These are phyloP conservation scores for Claviceps sp. DNA, from an alignment of 2,329 filamentous ascomycete species.

Conservation along the genomic window DNA sequence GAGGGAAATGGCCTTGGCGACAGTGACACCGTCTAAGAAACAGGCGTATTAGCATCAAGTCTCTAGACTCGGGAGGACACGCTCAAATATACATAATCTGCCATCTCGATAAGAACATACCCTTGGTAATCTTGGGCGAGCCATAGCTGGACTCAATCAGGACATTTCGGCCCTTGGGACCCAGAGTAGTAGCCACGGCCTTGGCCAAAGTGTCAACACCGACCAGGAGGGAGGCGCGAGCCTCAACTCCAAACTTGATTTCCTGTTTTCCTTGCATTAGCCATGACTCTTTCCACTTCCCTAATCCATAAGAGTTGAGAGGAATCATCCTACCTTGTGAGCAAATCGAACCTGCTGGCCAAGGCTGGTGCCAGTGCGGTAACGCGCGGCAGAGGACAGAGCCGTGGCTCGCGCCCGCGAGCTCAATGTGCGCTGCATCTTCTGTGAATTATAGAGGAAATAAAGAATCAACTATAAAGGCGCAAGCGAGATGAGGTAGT, in stretches of 20 bases:
- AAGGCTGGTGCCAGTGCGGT: conserved; percentile 50
- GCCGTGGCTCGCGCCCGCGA: conserved; percentile 67
- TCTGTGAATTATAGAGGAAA: conserved; percentile 26
- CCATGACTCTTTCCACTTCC: background rate
- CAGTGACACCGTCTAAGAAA: conserved; percentile 65
- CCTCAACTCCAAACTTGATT: conserved; percentile 96
- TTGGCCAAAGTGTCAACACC: conserved; percentile 95
- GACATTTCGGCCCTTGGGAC: conserved; percentile 96
- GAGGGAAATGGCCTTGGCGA: conserved; percentile 78
- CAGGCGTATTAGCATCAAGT: conserved; percentile 7
- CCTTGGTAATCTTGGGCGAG: conserved; percentile 99
- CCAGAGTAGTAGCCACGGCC: conserved; percentile 90
- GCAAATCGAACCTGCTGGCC: conserved; percentile 90
- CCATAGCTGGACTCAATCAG: conserved; percentile 97
- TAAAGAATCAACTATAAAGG: conserved; percentile 13
- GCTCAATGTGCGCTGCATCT: conserved; percentile 92
- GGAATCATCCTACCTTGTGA: conserved; percentile 62
- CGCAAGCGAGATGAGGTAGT: conserved; percentile 14
- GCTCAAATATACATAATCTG: conserved; percentile 16
- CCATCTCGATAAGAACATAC: conserved; percentile 28
- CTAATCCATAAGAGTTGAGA: background rate
- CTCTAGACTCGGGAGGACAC: background rate
- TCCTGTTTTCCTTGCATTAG: conserved; percentile 44
- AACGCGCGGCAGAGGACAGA: conserved; percentile 57
- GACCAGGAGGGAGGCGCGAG: conserved; percentile 71